Base-by-base conservation (phyloP, 2,329 filamentous ascomycete genomes). In the Alternaria sp. region DNA sequence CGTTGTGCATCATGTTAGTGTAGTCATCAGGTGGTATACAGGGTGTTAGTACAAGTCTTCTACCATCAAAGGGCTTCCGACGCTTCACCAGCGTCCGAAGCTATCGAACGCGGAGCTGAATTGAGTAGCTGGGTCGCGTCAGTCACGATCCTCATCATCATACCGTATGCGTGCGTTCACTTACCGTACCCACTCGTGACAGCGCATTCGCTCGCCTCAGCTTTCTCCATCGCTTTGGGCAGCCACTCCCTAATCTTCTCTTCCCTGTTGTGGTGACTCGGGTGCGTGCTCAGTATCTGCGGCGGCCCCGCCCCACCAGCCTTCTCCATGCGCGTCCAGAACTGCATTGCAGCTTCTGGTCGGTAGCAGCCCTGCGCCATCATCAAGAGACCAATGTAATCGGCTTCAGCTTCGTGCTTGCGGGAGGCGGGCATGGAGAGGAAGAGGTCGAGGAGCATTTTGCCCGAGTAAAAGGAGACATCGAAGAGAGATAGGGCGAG, bases 281-380 rank as follows among this genome's bases (percentile, higher is more conserved):
- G 92, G 81, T 95, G 92, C 6, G 92, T 94, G 73, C 88, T 91
- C 70, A 93, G 80, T 81, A 92, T 90, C 79, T 93, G 89, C 1
- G 91, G 91, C 32, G 87, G 83, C 59, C 86, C 84, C 6, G 74
- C 71, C 49, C 85, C 78, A 25, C 83, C 82, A 12, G 80, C 75
- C 43, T 77, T 75, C 66, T 91, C 88, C 89, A 93, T 92, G 54
- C 89, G 81, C 23, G 76, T 71, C 85, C 85, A 87, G 62, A 94
- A 87, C 0, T 82, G 83, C 46, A 90, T 82, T 0, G 91, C 91
- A 64, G 88, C 87, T 12, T 84, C 80, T 1, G 92, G 92, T 65
- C 93, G 85, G 75, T 91, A 94, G 80, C 92, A 94, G 25, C 89
- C 90, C 80, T 92, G 88, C 0, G 91, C 88, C 90, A 94, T 94